Base-by-base conservation (phyloP, 345 rosid genomes). In the Erysimum cheiranthoides region DNA sequence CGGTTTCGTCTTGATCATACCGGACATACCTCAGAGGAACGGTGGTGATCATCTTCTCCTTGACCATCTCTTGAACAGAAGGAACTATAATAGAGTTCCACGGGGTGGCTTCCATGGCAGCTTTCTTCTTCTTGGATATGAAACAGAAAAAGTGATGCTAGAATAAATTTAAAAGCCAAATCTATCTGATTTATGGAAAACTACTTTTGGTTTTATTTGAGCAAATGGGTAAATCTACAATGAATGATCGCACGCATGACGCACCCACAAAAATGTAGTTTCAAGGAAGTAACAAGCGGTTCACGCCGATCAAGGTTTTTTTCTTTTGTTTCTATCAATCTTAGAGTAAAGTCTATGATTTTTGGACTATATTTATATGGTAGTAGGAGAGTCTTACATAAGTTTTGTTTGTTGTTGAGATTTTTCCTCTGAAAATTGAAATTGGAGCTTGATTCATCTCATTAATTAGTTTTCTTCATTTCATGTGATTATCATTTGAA, bases 31-130 rank as follows among this genome's bases (percentile, higher is more conserved):
- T 68, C 3, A 61, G 56, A 28, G 81, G 81, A 59, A 78, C 68
- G 59, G 67, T 54, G 28, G 47, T 64, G 38, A 57, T 30, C 72
- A 16, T 49, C 46, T 66, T 42, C 10, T 57, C 52, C 10, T 73
- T 53, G 4, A 73, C 78, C 73, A 78, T 59, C 51, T 78, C 81
- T 46, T 78, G 82, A 17, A 73, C 74, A 34, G 66, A 72, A 61
- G 74, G 73, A 18, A 73, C 82, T 50, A 60, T 6, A 3, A 66
- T 25, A 43, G 78, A 79, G 78, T 75, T 79, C 71, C 78, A 69
- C 13, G 46, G 36, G n/a, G 32, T 61, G 50, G 65, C 50, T 62
- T 76, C 80, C 80, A 70, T 76, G 14, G 58, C 34, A 32, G 16
- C 12, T 61, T 31, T 50, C 18, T 27, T 59, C 13, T 61, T 39